These are phyloP conservation scores for Fusarium algeriense DNA, from an alignment of 2,329 filamentous ascomycete genomes.

Conservation along the genomic window DNA sequence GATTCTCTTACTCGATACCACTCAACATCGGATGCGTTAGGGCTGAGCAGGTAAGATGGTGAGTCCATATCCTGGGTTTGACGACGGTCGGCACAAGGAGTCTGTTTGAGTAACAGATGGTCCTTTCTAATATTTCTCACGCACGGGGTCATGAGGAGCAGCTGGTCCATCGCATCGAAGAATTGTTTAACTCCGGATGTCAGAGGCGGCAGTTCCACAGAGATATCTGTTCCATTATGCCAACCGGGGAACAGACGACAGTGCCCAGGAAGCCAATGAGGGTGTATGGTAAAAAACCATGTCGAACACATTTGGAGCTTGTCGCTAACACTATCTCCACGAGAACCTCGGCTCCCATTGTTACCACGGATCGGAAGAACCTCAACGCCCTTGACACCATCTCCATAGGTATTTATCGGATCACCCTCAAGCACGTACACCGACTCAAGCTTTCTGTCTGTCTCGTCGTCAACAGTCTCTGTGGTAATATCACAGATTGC, in stretches of 20 bases:
- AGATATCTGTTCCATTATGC: neutral
- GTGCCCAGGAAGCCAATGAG: constrained; percentile 5
- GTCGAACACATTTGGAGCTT: neutral
- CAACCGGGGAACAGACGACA: constrained; percentile 23
- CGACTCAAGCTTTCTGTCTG: constrained; percentile 8
- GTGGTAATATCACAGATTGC: constrained; percentile 2
- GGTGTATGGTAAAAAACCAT: neutral
- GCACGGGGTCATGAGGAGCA: neutral
- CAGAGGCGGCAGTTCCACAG: constrained; percentile 20
- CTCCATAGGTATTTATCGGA: neutral
- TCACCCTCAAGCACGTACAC: constrained; percentile 2
- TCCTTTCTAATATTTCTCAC: neutral
- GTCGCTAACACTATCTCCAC: neutral
- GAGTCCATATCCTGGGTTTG: constrained; percentile 8
- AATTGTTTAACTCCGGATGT: neutral
- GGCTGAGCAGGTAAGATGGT: constrained; percentile 33
- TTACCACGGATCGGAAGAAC: neutral
- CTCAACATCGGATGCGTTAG: constrained; percentile 30
- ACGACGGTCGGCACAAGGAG: neutral
- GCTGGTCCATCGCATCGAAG: neutral
- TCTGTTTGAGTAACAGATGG: constrained; percentile 35
- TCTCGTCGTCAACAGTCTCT: constrained; percentile 14
- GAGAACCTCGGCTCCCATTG: neutral
- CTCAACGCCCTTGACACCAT: neutral
- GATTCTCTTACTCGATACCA: constrained; percentile 43